Evolutionary conservation across 2,329 filamentous ascomycete species (phyloP), one percentile per base, ranked within the genome.

Genomic region (Pochonia chlamydosporia): DNA sequence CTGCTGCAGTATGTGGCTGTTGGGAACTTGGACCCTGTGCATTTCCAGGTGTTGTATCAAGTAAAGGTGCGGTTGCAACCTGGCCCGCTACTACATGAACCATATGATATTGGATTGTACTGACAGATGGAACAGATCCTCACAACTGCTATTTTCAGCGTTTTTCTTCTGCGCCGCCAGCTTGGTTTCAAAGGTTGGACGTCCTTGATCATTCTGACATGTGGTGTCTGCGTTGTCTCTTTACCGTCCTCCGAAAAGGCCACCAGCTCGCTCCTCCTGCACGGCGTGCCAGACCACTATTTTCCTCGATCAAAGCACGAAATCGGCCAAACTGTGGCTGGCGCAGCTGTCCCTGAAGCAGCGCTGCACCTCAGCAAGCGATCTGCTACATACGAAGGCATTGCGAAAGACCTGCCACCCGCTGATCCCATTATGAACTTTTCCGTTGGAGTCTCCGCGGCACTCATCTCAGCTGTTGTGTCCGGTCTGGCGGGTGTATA

Each of bases 11-110:
- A 96, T 61, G 79, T 95, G 44, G 92, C 89, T 2, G 82, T 96
- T 10, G 89, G 88, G 51, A 96, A 97, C 56, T 67, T 97, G 57
- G 89, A 95, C 59, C 87, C 92, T 0, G 89, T 93, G 4, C 90
- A 92, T 46, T 97, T 96, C 62, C 91, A 96, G 66, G 84, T 96
- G 49, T 81, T 93, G 23, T 95, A 93, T 63, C 92, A 99, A 68
- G 74, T 97, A 49, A 96, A 96, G 74, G 79, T 80, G 59, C n/a
- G 65, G 49, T 14, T 23, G 16, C 20, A 3, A 13, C 2, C 23
- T 28, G 23, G 3, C 18, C 11, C 14, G 16, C 16, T 4, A 25
- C 33, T n/a, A 14, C 20, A 40, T n/a, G n/a, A 39, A 23, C 20
- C 21, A 26, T 16, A 6, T 4, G 13, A 28, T 2, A 7, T 5